These are phyloP conservation scores for Nidularia pulvinata DNA, from an alignment of 768 basidiomycete genomes.

Conservation along the genomic window DNA sequence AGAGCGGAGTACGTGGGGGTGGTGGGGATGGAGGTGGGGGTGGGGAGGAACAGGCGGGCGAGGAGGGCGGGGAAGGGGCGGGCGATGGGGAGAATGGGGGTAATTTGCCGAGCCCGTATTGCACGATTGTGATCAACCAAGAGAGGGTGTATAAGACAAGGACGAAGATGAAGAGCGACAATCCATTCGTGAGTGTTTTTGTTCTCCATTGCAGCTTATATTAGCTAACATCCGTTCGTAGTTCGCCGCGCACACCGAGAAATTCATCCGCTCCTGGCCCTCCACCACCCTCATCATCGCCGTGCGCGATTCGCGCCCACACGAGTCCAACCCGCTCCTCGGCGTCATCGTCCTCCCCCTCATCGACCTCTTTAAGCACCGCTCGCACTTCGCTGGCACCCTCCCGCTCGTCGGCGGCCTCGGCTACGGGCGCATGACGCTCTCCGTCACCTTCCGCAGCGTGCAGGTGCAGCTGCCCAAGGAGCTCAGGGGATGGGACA, in stretches of 20 bases:
- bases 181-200: slow-evolving; percentile 36
- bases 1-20: slow-evolving; percentile 46
- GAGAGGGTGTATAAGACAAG: slow-evolving; percentile 41
- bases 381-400: slow-evolving; percentile 55
- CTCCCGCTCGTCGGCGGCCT: slow-evolving; percentile 72
- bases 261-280: slow-evolving; percentile 65
- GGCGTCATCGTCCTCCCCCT: slow-evolving; percentile 65
- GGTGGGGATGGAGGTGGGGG: slow-evolving; percentile 54
- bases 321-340: slow-evolving; percentile 66
- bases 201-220: background rate
- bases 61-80: slow-evolving; percentile 50
- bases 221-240: slow-evolving; percentile 9
- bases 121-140: slow-evolving; percentile 43
- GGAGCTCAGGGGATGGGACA: slow-evolving; percentile 65
- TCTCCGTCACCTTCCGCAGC: slow-evolving; percentile 69
- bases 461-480: slow-evolving; percentile 59
- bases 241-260: slow-evolving; percentile 68
- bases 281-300: slow-evolving; percentile 61
- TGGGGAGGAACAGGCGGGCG: slow-evolving; percentile 25
- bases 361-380: slow-evolving; percentile 40
- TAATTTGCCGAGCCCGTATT: slow-evolving; percentile 69
- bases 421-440: slow-evolving; percentile 61
- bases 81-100: slow-evolving; percentile 54
- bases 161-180: slow-evolving; percentile 41
- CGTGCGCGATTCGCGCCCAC: slow-evolving; percentile 57